phyloP scores from a whole-genome alignment of 202 grass and related monocot species.

The Schoenoplectus tabernaemontani region DNA sequence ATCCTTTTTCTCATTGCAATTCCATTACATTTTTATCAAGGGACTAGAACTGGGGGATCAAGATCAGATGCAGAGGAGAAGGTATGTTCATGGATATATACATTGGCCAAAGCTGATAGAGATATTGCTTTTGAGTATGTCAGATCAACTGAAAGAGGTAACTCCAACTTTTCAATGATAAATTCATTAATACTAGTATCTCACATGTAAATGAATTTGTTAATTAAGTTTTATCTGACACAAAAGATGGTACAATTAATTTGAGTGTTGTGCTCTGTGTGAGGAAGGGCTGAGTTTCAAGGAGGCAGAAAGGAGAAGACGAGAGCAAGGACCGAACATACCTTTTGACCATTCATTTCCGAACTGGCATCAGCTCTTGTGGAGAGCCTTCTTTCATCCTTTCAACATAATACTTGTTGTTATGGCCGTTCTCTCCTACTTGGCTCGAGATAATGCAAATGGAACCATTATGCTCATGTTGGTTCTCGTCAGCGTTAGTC shows the following conservation, averaged over 20 bases:
- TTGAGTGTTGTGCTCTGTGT: not conserved
- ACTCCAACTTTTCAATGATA: not conserved
- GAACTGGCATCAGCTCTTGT: slow-evolving; percentile 28
- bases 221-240: not conserved
- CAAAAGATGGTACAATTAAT: not conserved
- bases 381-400: slow-evolving; percentile 34
- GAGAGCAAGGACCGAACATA: slow-evolving; percentile 21
- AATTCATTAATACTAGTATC: not conserved
- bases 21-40: slow-evolving; percentile 16
- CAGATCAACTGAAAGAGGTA: slow-evolving; percentile 39
- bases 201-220: not conserved
- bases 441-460: slow-evolving; percentile 31
- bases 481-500: slow-evolving; percentile 25
- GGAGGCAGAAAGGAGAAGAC: slow-evolving; percentile 36
- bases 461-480: slow-evolving; percentile 35
- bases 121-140: slow-evolving; percentile 33
- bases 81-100: slow-evolving; percentile 34
- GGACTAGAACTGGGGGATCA: not conserved
- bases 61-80: slow-evolving; percentile 30
- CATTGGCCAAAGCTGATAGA: slow-evolving; percentile 31
- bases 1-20: not conserved
- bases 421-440: slow-evolving; percentile 29
- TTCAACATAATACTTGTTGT: slow-evolving; percentile 40
- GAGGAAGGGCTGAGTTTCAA: slow-evolving; percentile 36
- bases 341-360: slow-evolving; percentile 4